Evolutionary conservation across 306 rosid species (phyloP), one percentile per base, ranked within the genome.

Genomic region (Corylus heterophylla): DNA sequence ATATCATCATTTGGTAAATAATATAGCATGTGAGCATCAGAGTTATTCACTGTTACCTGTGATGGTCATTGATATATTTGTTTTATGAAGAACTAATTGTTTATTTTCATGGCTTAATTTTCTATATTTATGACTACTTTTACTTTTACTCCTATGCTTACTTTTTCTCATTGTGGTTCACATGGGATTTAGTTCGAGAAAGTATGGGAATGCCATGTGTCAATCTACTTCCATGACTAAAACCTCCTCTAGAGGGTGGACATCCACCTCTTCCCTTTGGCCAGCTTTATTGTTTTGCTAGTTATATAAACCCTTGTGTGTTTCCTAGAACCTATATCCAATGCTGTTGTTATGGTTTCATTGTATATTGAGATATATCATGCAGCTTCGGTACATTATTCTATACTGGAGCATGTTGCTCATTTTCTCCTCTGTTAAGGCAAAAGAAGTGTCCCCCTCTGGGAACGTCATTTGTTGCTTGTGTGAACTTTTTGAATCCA

Each of bases 191-290:
- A 74, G 83, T 86, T 6, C 69, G 74, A 79, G 88, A 87, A 59
- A 80, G 79, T 2, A 83, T 74, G 83, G 91, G 90, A 78, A 69
- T 84, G 73, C 64, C 91, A 14, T 87, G 86, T 85, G 94, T 78
- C 14, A 95, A 92, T 79, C 73, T 92, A 63, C 98, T 97, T n/a
- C 96, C 94, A 2, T 92, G 94, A 44, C 64, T 89, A 73, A 84
- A 85, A 83, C 92, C 92, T 83, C 92, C 91, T n/a, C 95, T 88
- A 4, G 90, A 90, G 49, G 90, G 81, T 80, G 95, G 90, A 67
- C 87, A 88, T 82, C 88, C 89, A 1, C 49, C 31, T 0, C 80
- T 88, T 58, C 94, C 93, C 39, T 86, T 81, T 62, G 0, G 16
- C 8, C 22, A 12, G 54, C 22, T 29, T 20, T 67, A 14, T 56